Base-by-base conservation (phyloP, 208 protist species). In the Herpetomonas samuelpessoai region DNA sequence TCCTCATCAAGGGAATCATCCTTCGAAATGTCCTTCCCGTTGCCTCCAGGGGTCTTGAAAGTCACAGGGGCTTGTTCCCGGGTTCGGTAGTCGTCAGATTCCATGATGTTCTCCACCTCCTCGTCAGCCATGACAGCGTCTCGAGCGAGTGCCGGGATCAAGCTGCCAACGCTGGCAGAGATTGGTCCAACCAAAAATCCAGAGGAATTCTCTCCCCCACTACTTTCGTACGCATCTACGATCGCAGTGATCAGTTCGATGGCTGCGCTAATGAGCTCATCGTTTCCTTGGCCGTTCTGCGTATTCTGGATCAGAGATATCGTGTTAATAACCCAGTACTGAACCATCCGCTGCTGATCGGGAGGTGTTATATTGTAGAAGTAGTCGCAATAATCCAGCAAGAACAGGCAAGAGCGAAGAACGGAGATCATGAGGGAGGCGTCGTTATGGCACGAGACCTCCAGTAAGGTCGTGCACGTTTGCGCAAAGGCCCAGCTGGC, bases 341-440 rank as follows among this genome's bases (percentile, higher is more conserved):
- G 38, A 9, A 67, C 25, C 18, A 89, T 66, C 9, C 65, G 67
- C 9, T 53, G 45, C 54, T 70, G 69, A 29, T 84, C 72, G 19
- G 50, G 35, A 45, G 71, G 59, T 14, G 58, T 51, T 18, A 89
- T 58, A 28, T 62, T 60, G 2, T 49, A 56, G 56, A 92, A 86
- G 51, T 88, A 92, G 22, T 90, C 79, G 30, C 92, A 88, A 62
- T 95, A 95, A 47, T 95, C 89, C 30, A 95, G 66, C 51, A 95
- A 56, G 54, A 95, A 73, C 18, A 57, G 39, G 57, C 86, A 92
- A 16, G 83, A 78, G 25, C 86, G 83, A 28, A 91, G 60, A 14
- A 92, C 83, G 16, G 81, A 48, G 35, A 81, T 81, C 52, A 79
- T 63, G 27, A 92, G 77, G 9, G 62, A 57, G 21, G 68, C 59